Evolutionary conservation across 2,329 filamentous ascomycete species (phyloP), one percentile per base, ranked within the genome.

Genomic region (Diaporthe humulicola): DNA sequence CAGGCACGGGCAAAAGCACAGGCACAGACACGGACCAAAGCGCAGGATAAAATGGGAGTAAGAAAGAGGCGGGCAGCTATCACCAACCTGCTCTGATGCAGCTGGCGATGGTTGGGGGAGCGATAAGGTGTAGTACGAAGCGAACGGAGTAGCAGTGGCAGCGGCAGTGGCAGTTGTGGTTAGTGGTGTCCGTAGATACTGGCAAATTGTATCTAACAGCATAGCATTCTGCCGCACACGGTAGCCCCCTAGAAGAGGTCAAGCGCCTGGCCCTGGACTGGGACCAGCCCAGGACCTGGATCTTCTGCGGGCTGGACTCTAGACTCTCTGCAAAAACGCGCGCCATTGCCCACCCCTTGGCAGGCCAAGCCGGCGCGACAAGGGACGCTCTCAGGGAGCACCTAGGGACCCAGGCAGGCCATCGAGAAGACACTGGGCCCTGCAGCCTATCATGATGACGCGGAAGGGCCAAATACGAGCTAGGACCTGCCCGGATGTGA

Each of bases 391-490:
- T 28, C 64, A 67, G 48, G 64, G 64, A 67, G 45, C 48, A 28
- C 64, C 64, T 38, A 67, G 33, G 64, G 38, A 52, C 64, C 22
- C 45, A 25, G 64, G 45, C 30, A 28, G 19, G 19, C 19, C 30
- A 28, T 52, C 28, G 45, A 52, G 64, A 67, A 67, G 64, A 52
- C 45, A 25, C 61, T 25, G 61, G 33, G 40, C 28, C 45, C 61
- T 50, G 61, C 45, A 66, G 61, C 61, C 61, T 67, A 67, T 67
- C 45, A 67, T 28, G 61, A 67, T 67, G 61, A 67, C 64, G 45
- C 64, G 64, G 64, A 52, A 67, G 45, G 45, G 45, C 45, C 45
- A 52, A 52, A 67, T 67, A 54, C 64, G 64, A 67, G 45, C 61
- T 38, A 67, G 58, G 58, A 45, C 25, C 58, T 64, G 58, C 38